Base-by-base conservation (phyloP, 225 moss, liverwort and hornwort genomes). In the Physcomitrium patens region DNA sequence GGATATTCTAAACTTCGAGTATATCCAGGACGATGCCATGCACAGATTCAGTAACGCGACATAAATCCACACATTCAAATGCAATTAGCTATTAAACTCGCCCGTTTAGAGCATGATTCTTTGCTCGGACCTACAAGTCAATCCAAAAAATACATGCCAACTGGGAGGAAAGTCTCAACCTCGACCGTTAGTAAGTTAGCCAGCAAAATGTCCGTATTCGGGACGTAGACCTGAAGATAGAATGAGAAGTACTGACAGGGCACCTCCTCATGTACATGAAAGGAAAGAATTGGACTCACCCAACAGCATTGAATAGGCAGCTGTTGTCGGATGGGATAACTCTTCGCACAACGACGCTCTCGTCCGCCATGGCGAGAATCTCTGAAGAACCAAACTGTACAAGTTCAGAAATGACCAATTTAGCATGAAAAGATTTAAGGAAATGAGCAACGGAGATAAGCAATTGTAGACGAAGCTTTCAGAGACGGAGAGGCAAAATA, bases 321-420 rank as follows among this genome's bases (percentile, higher is more conserved):
- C 99, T 99, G 67, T 99, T 99, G 83, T 99, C 99, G 22, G 99
- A 88, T 67, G 92, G 95, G 50, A 99, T 93, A 46, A 99, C 81
- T 47, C 91, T 83, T 73, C 96, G 83, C 37, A 92, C 51, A 37
- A 93, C 87, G 52, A 87, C 84, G 48, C 91, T 86, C 50, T 82
- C 87, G 47, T 90, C 89, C 51, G 76, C 90, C 90, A 90, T 89
- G 64, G 63, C 61, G 70, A 77, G 3, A 23, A 53, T 22, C 72
- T 47, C 72, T 77, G 67, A 41, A 12, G 58, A 70, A 65, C 49
- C 68, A 31, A 76, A 76, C 79, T 79, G 72, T 62, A 73, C 51
- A 66, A 77, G 24, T 14, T 20, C 24, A 24, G 54, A 9, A 44
- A 3, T 48, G 59, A 52, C 46, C 60, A 60, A 72, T 60, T 56